Evolutionary conservation across 2,329 filamentous ascomycete genomes (phyloP).

Genomic region (Endothia cerciana): DNA sequence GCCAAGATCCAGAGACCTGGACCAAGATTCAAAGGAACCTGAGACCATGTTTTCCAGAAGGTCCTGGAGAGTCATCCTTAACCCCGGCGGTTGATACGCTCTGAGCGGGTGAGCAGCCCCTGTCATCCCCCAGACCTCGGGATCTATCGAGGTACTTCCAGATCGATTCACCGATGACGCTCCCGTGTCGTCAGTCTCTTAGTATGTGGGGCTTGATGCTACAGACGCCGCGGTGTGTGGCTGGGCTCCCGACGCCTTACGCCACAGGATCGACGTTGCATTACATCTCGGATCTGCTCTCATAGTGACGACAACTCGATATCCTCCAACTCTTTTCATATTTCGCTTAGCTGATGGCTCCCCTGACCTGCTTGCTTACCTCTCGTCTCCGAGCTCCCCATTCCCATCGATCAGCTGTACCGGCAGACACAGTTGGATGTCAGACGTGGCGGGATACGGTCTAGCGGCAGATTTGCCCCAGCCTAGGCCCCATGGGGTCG

Average conservation of each 20-base stretch:
- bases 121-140: neutral
- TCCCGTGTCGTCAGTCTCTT: conserved; percentile 11
- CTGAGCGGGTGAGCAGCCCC: neutral
- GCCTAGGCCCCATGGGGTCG: neutral
- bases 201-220: neutral
- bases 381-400: neutral
- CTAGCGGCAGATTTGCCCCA: neutral
- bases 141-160: neutral
- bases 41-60: too few species aligned
- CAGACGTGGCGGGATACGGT: neutral
- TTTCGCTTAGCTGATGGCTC: neutral
- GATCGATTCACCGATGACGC: conserved; percentile 4
- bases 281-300: neutral
- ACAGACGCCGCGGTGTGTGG: neutral
- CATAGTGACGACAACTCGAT: conserved; percentile 9
- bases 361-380: neutral
- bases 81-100: neutral
- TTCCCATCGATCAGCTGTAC: neutral
- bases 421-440: neutral
- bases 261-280: conserved; percentile 13
- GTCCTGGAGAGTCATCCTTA: neutral
- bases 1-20: too few species aligned
- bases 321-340: neutral
- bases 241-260: neutral
- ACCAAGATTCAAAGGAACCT: too few species aligned